These are phyloP conservation scores for Tricholoma saponaceum DNA, from an alignment of 768 basidiomycete genomes.

Conservation along the genomic window DNA sequence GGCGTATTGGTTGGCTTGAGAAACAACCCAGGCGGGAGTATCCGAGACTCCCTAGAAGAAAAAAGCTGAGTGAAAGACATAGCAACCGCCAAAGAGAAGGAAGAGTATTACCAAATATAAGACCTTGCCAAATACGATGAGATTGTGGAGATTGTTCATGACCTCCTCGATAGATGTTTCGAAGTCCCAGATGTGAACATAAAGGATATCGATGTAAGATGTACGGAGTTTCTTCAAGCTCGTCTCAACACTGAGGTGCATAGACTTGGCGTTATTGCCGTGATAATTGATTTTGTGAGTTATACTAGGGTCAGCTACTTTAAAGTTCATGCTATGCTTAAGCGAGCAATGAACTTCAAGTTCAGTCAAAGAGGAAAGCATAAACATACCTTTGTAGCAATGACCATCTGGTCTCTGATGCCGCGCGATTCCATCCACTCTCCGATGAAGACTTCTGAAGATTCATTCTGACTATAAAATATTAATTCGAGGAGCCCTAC, in stretches of 20 bases:
- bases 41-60: constrained; percentile 34
- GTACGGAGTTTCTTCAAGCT: constrained; percentile 45
- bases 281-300: constrained; percentile 34
- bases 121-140: constrained; percentile 50
- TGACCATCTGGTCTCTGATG: constrained; percentile 45
- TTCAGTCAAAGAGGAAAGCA: not conserved
- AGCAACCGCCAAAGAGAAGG: not conserved
- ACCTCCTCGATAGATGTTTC: constrained; percentile 50
- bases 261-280: constrained; percentile 46
- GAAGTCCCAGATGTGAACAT: constrained; percentile 51
- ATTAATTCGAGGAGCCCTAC: not conserved
- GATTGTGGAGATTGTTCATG: constrained; percentile 49
- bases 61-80: not conserved
- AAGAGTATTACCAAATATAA: constrained; percentile 32
- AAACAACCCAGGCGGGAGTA: constrained; percentile 46
- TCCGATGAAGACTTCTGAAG: constrained; percentile 49
- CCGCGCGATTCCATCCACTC: constrained; percentile 47
- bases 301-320: constrained; percentile 17
- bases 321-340: constrained; percentile 29
- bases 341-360: not conserved
- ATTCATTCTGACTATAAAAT: constrained; percentile 39
- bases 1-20: constrained; percentile 47
- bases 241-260: constrained; percentile 36
- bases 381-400: constrained; percentile 37
- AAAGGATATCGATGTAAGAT: constrained; percentile 43